Base-by-base conservation (phyloP, 2,329 filamentous ascomycete species). In the Rhynchosporium graminicola region DNA sequence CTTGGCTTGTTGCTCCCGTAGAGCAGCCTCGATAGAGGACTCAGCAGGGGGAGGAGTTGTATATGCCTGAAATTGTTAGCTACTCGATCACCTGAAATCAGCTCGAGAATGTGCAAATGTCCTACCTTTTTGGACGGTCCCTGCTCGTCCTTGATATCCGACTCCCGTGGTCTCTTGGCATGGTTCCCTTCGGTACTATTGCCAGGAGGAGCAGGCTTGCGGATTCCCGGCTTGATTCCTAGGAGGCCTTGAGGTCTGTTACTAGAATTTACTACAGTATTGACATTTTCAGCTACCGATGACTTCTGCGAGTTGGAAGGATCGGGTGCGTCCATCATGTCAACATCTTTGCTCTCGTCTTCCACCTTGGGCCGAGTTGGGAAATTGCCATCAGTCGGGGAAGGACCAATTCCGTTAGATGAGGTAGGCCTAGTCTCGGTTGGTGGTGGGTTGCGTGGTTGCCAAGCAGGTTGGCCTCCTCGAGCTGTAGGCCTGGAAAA, bases 401-500 rank as follows among this genome's bases (percentile, higher is more conserved):
- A 52, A 15, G 50, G 20, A 48, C 36, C 15, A 13, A 31, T 47
- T 4, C 59, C 52, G 3, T 46, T 48, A 9, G 51, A 20, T 31
- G 36, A 26, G 3, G 36, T 15, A 9, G 46, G 15, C 15, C 45
- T 29, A 51, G 29, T 56, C 28, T 33, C 52, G 28, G 15, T 51
- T n/a, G 20, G 26, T 33, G 47, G 54, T 38, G 43, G 28, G 9
- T 52, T 48, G n/a, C 47, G 61, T 33, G 60, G 45, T 52, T 65
- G 59, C 54, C 57, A 56, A 4, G 45, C 47, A 31, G 56, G 59
- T 26, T 63, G 59, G 31, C 60, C 59, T 59, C 69, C 65, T 26
- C 66, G 68, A 36, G 69, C 65, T 13, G 73, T 74, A 33, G 83
- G 82, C 66, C 79, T 80, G 48, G 78, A 76, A 15, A 90, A 78